Base-by-base conservation (phyloP, 2,329 filamentous ascomycete genomes). In the Colletotrichum chlorophyti region DNA sequence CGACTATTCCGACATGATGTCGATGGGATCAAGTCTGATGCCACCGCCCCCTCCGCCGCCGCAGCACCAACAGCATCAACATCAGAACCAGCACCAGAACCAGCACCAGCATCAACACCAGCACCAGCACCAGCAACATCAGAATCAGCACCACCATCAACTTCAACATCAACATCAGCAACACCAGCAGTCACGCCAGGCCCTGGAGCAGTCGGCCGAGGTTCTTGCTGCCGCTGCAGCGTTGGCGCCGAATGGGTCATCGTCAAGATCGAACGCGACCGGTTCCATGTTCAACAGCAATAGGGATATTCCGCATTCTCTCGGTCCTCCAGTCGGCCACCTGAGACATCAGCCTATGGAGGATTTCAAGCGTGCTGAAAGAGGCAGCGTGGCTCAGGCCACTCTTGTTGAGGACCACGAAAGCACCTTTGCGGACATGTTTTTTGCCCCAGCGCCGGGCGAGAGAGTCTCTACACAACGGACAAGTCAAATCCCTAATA, bases 201-300 rank as follows among this genome's bases (percentile, higher is more conserved):
- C 29, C 3, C 40, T 60, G 34, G 60, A 72, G 27, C 65, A 68
- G 52, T 75, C 82, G 3, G 76, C 80, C 15, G 86, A 89, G 63
- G 81, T 88, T 6, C 72, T 88, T 42, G 83, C 81, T 32, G 85
- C 84, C 5, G 83, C 85, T 8, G 40, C 8, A 32, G 83, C 78
- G 6, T 64, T 83, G 11, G 62, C 83, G 10, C 78, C 81, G 48
- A 81, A 81, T 60, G 75, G 73, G 8, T 66, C 74, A n/a, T 58
- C 68, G 14, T 49, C 61, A 55, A 47, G 66, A 65, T 23, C 67
- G 37, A 58, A 66, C 61, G n/a, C 58, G 63, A 42, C 64, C 64
- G 60, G 65, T 5, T 52, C 53, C 15, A 41, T 62, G 41, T 64
- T 65, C 32, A 46, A 41, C 24, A 51, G 42, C 15, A 49, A 48